Percentiles rank a stretch among this genome's conserved stretches.
Conservation (phyloP, 345 rosid species). For the Boechera stricta region DNA sequence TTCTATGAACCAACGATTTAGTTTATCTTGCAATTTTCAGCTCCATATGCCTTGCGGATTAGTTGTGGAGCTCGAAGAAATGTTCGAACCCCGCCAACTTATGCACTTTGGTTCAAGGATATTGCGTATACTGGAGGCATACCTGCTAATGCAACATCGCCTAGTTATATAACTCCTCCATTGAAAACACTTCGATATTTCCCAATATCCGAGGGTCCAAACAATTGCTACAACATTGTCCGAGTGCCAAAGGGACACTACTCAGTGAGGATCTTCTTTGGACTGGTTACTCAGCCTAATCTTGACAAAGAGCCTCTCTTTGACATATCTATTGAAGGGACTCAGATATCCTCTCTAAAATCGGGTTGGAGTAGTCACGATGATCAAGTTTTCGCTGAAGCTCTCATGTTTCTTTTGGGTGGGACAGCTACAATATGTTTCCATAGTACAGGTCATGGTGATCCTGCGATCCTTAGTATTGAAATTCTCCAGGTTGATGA, state of each 20-base stretch:
- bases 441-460: conserved; percentile 99
- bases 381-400: conserved; percentile 85
- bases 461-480: conserved; percentile 81
- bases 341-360: conserved; percentile 73
- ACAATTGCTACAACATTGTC: conserved; percentile 80
- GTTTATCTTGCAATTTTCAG: conserved; percentile 49
- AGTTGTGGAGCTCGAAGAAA: conserved; percentile 86
- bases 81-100: conserved; percentile 69
- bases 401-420: conserved; percentile 66
- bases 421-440: conserved; percentile 82
- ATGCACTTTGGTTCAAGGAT: conserved; percentile 88
- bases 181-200: conserved; percentile 81
- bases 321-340: conserved; percentile 90
- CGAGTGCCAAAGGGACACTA: conserved; percentile 84
- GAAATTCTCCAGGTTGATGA: conserved; percentile 93
- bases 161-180: conserved; percentile 69
- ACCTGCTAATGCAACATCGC: conserved; percentile 65
- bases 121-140: conserved; percentile 92
- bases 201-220: conserved; percentile 88
- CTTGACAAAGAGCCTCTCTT: conserved; percentile 80
- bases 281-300: conserved; percentile 50
- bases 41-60: conserved; percentile 85
- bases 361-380: conserved; percentile 89
- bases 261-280: conserved; percentile 83
- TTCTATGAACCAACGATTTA: neutral